Conservation (phyloP, 768 basidiomycete species). For the Pleurotus ostreatus region DNA sequence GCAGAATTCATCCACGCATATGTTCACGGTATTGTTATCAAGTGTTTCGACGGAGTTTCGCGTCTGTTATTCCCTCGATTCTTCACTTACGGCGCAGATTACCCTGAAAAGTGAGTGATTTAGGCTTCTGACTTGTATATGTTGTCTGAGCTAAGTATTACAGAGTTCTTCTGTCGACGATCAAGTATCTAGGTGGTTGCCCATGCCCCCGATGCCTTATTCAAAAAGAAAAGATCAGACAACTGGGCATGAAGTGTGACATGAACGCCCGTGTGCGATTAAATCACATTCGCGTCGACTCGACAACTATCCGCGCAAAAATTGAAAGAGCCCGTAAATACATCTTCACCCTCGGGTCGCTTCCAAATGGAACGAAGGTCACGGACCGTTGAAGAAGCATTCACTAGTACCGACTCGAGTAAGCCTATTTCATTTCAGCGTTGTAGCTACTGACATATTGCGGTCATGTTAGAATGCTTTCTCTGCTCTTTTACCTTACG, state of each 20-base stretch:
- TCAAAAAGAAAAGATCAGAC: neutral
- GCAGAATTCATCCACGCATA: conserved; percentile 22
- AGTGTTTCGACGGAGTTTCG: conserved; percentile 20
- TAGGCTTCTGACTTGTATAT: too few relatives aligned
- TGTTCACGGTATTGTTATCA: conserved; percentile 18
- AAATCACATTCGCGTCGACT: neutral
- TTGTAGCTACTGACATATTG: too few relatives aligned
- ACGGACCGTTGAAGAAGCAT: too few relatives aligned
- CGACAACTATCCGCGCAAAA: too few relatives aligned
- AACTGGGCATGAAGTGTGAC: conserved; percentile 5
- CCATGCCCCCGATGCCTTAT: conserved; percentile 18
- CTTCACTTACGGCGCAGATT: conserved; percentile 25
- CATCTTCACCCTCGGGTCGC: too few relatives aligned
- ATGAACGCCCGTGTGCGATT: neutral
- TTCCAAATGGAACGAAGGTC: too few relatives aligned
- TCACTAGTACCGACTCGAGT: too few relatives aligned
- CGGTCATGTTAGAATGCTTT: too few relatives aligned
- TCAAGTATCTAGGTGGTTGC: conserved; percentile 15
- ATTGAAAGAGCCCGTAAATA: too few relatives aligned
- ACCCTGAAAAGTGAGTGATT: conserved; percentile 28
- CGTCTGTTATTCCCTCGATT: conserved; percentile 21
- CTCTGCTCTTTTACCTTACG: neutral
- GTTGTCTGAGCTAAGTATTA: neutral
- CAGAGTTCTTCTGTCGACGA: conserved; percentile 17
- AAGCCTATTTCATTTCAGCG: too few relatives aligned